Evolutionary conservation across 257 asterid species (phyloP), one percentile per base, ranked within the genome.

Genomic region (Jasminum sambac): DNA sequence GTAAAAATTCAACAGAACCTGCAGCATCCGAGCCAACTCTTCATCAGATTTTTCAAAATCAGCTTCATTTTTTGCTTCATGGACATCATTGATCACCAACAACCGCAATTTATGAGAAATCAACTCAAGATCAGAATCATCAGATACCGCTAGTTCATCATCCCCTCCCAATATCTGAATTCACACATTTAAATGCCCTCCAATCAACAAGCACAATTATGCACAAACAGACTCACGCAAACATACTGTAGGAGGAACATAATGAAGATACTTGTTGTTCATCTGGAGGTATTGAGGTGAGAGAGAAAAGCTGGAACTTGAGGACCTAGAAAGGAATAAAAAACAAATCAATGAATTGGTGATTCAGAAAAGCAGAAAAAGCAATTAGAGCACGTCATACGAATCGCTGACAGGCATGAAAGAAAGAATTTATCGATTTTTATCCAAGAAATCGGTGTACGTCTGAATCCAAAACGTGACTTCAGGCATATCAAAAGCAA

Each of bases 221-320:
- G 46, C 46, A 43, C 24, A 19, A 38, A 40, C 34, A 39, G 37
- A 39, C 5, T 14, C 16, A 4, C n/a, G 19, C 50, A n/a, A 10
- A 61, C 66, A 61, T 25, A 61, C 5, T 5, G 13, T 6, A 23
- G 34, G 36, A 55, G 36, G 8, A 2, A 55, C 34, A 3, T 26
- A 34, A 30, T 1, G 6, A 72, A 38, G 11, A 9, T 55, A 90
- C 97, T 95, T 90, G 89, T 73, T 93, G 98, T 43, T 87, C 90
- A 75, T 89, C 96, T 16, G 98, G 98, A 75, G 94, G 95, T 58
- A 93, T 70, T 19, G 89, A 89, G 46, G 98, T 90, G 70, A 93
- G 88, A 52, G 97, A 93, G 86, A 89, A 93, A 25, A 93, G 87
- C 90, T 93, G 97, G 83, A 86, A 87, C 62, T 93, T 78, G 79